Percentiles rank a stretch among this genome's conserved stretches.
Conservation (phyloP, 176 grass and related monocot genomes). For the Phoenix roebelenii region DNA sequence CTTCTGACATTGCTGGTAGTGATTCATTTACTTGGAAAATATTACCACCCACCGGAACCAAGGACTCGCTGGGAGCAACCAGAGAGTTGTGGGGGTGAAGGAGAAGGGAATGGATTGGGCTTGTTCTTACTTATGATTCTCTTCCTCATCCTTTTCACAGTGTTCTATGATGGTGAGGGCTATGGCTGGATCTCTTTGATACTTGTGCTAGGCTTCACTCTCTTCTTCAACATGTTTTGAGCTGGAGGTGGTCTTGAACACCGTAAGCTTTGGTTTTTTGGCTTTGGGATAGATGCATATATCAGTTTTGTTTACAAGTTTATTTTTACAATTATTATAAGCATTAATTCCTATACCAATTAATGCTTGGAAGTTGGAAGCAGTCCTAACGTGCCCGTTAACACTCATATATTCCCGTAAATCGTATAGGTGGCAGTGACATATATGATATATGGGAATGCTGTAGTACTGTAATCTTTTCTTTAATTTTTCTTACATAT, state of each 20-base stretch:
- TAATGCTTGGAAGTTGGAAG: too few species aligned
- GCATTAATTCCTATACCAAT: too few species aligned
- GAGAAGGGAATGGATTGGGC: conserved; percentile 23
- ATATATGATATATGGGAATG: too few species aligned
- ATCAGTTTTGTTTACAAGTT: too few species aligned
- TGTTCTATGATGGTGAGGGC: conserved; percentile 42
- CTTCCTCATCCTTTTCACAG: conserved; percentile 37
- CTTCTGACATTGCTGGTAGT: conserved; percentile 32
- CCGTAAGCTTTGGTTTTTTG: too few species aligned
- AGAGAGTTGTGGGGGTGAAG: background rate
- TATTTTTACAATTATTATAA: too few species aligned
- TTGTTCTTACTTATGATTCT: conserved; percentile 48
- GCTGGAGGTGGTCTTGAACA: conserved; percentile 12
- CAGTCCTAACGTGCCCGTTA: too few species aligned
- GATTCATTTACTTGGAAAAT: conserved; percentile 38
- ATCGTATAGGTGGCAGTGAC: too few species aligned
- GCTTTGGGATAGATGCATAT: too few species aligned
- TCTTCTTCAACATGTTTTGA: conserved; percentile 53
- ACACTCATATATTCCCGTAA: too few species aligned
- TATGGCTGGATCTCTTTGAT: conserved; percentile 48
- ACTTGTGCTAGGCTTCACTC: conserved; percentile 34
- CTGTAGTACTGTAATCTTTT: too few species aligned
- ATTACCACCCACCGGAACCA: conserved; percentile 31
- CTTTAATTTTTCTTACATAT: too few species aligned
- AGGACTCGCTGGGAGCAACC: conserved; percentile 2